A percentile compares a stretch with the other conserved stretches of the same genome.
Conservation (phyloP, 768 basidiomycete species). For the Tulasnella sp. region DNA sequence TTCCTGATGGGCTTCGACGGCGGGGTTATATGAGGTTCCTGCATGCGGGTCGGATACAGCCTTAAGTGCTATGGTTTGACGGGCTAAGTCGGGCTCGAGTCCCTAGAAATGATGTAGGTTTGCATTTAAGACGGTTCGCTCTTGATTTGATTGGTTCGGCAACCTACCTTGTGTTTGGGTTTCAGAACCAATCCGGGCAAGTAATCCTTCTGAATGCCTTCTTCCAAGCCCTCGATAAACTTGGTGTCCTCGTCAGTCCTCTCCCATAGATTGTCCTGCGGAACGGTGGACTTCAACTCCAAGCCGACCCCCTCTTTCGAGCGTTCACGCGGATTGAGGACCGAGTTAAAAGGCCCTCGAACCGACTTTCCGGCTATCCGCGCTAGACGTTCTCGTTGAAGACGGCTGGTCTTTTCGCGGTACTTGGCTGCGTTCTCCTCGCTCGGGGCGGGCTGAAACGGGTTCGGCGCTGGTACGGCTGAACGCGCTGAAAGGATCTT, state of each 20-base stretch:
- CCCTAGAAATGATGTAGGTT: conserved; percentile 28
- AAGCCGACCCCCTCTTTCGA: not conserved
- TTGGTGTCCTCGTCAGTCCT: conserved; percentile 35
- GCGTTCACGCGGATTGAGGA: conserved; percentile 56
- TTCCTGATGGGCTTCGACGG: conserved; percentile 55
- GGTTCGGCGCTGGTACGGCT: conserved; percentile 74
- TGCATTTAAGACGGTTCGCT: not conserved
- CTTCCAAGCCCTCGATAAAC: conserved; percentile 28
- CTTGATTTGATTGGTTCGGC: not conserved
- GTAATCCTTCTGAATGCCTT: conserved; percentile 23
- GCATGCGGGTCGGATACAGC: conserved; percentile 63
- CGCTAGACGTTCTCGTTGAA: conserved; percentile 64
- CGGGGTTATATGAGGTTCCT: conserved; percentile 86
- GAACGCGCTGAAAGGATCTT: conserved; percentile 78
- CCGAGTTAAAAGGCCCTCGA: conserved; percentile 59
- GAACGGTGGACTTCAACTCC: conserved; percentile 33
- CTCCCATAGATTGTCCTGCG: conserved; percentile 42
- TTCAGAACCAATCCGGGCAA: conserved; percentile 24
- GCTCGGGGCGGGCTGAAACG: conserved; percentile 25
- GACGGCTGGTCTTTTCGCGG: conserved; percentile 35
- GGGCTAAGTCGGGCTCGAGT: conserved; percentile 36
- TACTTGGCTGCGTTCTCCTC: conserved; percentile 7
- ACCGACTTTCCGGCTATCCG: conserved; percentile 63
- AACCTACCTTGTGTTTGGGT: conserved; percentile 42
- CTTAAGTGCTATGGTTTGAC: conserved; percentile 45